Evolutionary conservation across 176 grass and related monocot genomes (phyloP), one percentile per base, ranked within the genome.

Genomic region (Carex kokanica): DNA sequence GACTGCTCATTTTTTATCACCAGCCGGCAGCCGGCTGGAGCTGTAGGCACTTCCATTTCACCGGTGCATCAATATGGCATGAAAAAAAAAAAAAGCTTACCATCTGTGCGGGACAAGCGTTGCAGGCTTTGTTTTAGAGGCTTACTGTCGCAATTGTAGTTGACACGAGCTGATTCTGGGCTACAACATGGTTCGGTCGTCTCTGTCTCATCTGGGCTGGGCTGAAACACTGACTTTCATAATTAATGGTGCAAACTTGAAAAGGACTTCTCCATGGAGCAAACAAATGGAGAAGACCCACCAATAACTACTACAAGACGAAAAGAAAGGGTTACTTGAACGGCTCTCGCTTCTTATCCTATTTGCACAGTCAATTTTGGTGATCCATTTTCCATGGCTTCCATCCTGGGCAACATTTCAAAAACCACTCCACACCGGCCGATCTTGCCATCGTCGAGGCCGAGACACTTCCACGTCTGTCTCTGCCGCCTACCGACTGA

Each of bases 391-490:
- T 31, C 73, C 51, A 78, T 78, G 73, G 73, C 73, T 55, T 56
- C 73, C 49, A 78, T 78, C 73, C 14, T 78, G 9, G 7, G 51
- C 23, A 78, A 56, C 49, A 24, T 78, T 56, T 65, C 31, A 8
- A 45, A 31, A 72, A 55, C 40, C 36, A 71, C 68, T 47, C 86
- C 62, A 45, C 13, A 56, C 18, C 78, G 21, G 15, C 73, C 52
- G 13, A 45, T 31, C 85, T 59, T 1, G 23, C 6, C 55, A 52
- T 62, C 74, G 6, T 56, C 84, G 0, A 86, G 84, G 77, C 29
- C 41, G 25, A 88, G 88, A 88, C 61, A 83, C 72, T 77, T 52
- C 82, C 77, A 80, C 7, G 53, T 74, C 34, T 94, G 93, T 85
- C 84, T 83, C 21, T 86, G 78, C 84, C 64, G 41, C 23, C 78